These are phyloP conservation scores for Apodospora peruviana DNA, from an alignment of 495 filamentous ascomycete species.

Conservation along the genomic window DNA sequence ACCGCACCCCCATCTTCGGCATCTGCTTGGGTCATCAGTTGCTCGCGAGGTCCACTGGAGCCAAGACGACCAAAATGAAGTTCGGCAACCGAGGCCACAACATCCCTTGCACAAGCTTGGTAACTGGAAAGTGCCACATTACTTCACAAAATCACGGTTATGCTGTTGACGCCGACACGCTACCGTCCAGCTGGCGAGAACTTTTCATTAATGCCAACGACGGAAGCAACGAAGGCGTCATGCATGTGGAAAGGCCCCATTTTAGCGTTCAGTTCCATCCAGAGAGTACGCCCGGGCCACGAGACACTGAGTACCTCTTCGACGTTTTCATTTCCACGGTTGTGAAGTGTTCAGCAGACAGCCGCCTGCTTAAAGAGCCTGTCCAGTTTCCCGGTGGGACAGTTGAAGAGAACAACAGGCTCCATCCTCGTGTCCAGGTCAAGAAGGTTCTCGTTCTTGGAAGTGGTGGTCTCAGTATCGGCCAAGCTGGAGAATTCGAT, in stretches of 20 bases:
- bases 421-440: slow-evolving; percentile 71
- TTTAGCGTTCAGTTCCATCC: slow-evolving; percentile 99
- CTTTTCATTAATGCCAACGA: slow-evolving; percentile 98
- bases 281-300: slow-evolving; percentile 89
- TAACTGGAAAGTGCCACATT: slow-evolving; percentile 94
- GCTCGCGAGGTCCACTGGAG: slow-evolving; percentile 84
- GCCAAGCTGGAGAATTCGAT: slow-evolving; percentile 95
- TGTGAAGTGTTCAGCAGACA: slow-evolving; percentile 54
- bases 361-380: slow-evolving; percentile 57
- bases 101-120: slow-evolving; percentile 91
- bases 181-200: slow-evolving; percentile 80
- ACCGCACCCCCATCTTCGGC: slow-evolving; percentile 83
- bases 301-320: slow-evolving; percentile 95
- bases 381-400: slow-evolving; percentile 83
- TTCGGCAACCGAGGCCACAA: slow-evolving; percentile 99
- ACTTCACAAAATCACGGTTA: slow-evolving; percentile 98
- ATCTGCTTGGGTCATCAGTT: slow-evolving; percentile 97
- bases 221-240: slow-evolving; percentile 94
- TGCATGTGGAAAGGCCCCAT: slow-evolving; percentile 76
- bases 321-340: slow-evolving; percentile 92
- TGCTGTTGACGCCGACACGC: slow-evolving; percentile 73
- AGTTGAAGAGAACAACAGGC: slow-evolving; percentile 65
- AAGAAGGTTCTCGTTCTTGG: slow-evolving; percentile 95
- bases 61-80: slow-evolving; percentile 90
- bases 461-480: slow-evolving; percentile 90